Evolutionary conservation across 768 basidiomycete species (phyloP).

Genomic region (Pleurotus sapidus): DNA sequence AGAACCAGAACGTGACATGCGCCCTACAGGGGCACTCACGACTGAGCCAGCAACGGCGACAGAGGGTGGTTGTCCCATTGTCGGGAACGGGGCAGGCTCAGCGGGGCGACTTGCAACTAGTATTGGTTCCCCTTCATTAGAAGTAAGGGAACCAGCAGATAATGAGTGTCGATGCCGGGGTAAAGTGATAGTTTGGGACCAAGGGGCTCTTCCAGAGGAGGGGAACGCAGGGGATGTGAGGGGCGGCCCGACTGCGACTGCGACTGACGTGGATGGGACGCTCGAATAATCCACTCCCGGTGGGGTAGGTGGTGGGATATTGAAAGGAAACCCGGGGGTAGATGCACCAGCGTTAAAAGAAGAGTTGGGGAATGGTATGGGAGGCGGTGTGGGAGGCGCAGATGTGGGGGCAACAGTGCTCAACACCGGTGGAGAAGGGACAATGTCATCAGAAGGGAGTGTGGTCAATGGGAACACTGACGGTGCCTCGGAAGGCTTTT

Average conservation of each 20-base stretch:
- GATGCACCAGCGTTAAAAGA: not conserved
- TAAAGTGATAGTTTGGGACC: conserved; percentile 36
- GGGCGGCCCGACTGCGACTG: conserved; percentile 11
- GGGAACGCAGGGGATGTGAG: conserved; percentile 22
- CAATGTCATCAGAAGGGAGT: conserved; percentile 13
- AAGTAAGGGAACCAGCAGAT: conserved; percentile 34
- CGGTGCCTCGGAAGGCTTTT: conserved; percentile 7
- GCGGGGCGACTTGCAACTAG: conserved; percentile 8
- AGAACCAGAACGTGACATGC: conserved; percentile 58
- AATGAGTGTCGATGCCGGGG: conserved; percentile 41
- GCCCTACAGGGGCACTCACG: conserved; percentile 40
- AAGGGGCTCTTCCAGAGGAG: conserved; percentile 27
- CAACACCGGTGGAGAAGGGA: conserved; percentile 11
- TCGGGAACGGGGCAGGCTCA: conserved; percentile 4
- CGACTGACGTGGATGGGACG: not conserved
- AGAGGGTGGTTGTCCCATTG: conserved; percentile 6
- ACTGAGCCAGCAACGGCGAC: conserved; percentile 13
- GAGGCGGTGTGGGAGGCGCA: conserved; percentile 34
- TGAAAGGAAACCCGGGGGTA: conserved; percentile 6
- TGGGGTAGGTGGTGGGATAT: conserved; percentile 4
- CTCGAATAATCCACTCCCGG: not conserved
- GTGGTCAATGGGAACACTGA: conserved; percentile 13
- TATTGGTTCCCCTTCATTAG: conserved; percentile 7
- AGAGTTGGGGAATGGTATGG: not conserved
- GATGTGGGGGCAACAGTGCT: conserved; percentile 13